Evolutionary conservation across 768 basidiomycete genomes (phyloP).

Genomic region (Rubroboletus pulcherrimus): DNA sequence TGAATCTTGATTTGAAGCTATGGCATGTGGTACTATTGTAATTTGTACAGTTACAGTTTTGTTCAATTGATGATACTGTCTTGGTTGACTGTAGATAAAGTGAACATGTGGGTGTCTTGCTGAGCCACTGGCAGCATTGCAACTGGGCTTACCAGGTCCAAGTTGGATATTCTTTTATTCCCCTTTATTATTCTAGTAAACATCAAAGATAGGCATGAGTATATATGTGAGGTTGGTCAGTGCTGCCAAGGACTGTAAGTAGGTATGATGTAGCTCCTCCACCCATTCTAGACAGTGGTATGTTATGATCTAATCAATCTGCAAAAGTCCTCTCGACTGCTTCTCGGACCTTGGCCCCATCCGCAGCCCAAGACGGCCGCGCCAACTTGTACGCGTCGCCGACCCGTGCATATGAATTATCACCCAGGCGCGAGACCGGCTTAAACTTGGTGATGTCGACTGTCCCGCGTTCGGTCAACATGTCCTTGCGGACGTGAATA

Average conservation of each 20-base stretch:
- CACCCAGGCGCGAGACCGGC: constrained; percentile 36
- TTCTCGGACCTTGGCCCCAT: constrained; percentile 6
- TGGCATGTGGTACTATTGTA: too few species aligned
- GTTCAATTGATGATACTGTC: too few species aligned
- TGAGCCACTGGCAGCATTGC: too few species aligned
- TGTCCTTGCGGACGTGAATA: constrained; percentile 41
- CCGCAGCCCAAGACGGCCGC: constrained; percentile 12
- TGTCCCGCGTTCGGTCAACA: constrained; percentile 32
- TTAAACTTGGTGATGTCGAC: constrained; percentile 36
- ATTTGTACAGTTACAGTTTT: too few species aligned
- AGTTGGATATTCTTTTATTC: too few species aligned
- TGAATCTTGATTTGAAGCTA: too few species aligned
- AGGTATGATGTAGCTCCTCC: neutral
- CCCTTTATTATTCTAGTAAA: too few species aligned
- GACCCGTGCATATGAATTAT: constrained; percentile 32
- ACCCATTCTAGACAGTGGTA: neutral
- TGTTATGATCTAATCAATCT: neutral
- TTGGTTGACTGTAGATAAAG: too few species aligned
- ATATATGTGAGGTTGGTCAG: too few species aligned
- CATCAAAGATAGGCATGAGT: too few species aligned
- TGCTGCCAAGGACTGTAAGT: neutral
- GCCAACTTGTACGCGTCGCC: constrained; percentile 21
- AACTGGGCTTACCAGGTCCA: too few species aligned
- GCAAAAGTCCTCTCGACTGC: neutral
- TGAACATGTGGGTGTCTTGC: too few species aligned